phyloP scores from a whole-genome alignment of 257 asterid species.

The Solanum piurae region DNA sequence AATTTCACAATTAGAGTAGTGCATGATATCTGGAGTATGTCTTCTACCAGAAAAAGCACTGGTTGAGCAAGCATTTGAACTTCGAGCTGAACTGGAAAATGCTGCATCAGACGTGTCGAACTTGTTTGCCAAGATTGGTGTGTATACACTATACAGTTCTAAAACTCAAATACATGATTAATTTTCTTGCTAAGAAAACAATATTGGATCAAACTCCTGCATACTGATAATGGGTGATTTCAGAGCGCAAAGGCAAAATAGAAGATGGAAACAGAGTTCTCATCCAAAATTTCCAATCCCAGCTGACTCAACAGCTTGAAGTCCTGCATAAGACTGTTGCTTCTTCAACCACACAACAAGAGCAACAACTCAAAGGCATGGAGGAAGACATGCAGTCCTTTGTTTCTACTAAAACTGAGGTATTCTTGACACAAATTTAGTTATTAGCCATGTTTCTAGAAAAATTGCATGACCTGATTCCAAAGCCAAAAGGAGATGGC shows the following conservation, averaged over 20 bases:
- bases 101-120: constrained; percentile 81
- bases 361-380: constrained; percentile 75
- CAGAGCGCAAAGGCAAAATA: constrained; percentile 90
- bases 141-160: constrained; percentile 11
- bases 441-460: neutral
- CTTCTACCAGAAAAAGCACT: constrained; percentile 70
- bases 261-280: constrained; percentile 80
- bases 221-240: constrained; percentile 2
- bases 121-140: constrained; percentile 90
- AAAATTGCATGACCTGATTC: neutral
- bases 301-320: constrained; percentile 80
- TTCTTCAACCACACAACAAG: constrained; percentile 79
- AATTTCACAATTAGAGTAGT: neutral
- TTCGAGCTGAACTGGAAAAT: constrained; percentile 83
- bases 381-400: constrained; percentile 95
- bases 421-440: constrained; percentile 6
- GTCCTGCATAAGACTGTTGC: constrained; percentile 77
- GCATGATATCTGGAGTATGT: neutral
- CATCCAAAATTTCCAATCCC: constrained; percentile 70
- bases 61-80: constrained; percentile 79
- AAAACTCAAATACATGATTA: neutral
- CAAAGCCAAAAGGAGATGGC: neutral
- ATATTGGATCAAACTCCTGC: neutral
- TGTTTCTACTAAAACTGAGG: constrained; percentile 80
- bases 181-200: neutral